Percentiles rank a stretch among this genome's conserved stretches.
These are phyloP conservation scores for Amylocarpus encephaloides DNA, from an alignment of 2,329 filamentous ascomycete species.

Conservation along the genomic window DNA sequence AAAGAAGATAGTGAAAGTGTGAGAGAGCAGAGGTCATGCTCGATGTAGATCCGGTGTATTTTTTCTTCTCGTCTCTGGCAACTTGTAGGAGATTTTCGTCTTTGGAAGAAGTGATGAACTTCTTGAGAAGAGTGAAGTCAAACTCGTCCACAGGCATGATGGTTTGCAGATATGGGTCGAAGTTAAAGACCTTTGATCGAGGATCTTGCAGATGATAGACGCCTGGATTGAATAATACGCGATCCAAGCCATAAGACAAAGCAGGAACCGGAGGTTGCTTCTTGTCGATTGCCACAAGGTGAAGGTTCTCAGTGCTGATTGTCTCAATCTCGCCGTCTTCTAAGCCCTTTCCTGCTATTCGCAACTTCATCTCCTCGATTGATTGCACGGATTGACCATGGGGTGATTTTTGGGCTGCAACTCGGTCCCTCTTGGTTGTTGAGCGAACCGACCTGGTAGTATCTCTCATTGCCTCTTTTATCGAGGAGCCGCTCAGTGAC, in stretches of 20 bases:
- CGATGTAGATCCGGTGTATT: conserved; percentile 91
- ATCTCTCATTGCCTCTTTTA: neutral
- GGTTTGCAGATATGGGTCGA: conserved; percentile 85
- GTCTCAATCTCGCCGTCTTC: conserved; percentile 23
- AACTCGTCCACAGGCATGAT: conserved; percentile 95
- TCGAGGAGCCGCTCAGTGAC: neutral
- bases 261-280: conserved; percentile 27
- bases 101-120: conserved; percentile 87
- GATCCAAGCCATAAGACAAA: conserved; percentile 31
- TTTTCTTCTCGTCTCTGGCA: conserved; percentile 60
- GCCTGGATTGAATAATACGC: conserved; percentile 88
- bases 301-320: conserved; percentile 22
- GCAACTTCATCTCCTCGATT: neutral
- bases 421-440: neutral
- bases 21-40: conserved; percentile 86
- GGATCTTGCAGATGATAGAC: conserved; percentile 89
- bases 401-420: neutral
- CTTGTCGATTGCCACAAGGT: conserved; percentile 25
- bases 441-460: neutral
- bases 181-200: conserved; percentile 85
- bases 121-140: conserved; percentile 78
- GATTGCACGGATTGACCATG: neutral
- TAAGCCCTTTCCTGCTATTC: conserved; percentile 1
- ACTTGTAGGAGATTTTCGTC: conserved; percentile 66
- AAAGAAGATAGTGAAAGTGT: conserved; percentile 91